Evolutionary conservation across 202 grass and related monocot genomes (phyloP).

Genomic region (Saccharum hybrid): DNA sequence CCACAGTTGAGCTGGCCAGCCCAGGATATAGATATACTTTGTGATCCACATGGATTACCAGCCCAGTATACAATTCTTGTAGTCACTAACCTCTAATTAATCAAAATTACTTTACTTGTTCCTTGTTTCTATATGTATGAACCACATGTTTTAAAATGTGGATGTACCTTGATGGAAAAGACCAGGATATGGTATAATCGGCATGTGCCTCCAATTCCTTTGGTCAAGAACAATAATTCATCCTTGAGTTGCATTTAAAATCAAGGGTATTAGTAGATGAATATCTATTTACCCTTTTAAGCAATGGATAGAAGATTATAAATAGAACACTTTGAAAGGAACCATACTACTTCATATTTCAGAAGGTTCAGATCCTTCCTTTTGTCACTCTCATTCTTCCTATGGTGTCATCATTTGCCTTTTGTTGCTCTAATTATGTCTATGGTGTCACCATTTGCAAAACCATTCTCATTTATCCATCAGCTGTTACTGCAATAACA

Average conservation of each 20-base stretch:
- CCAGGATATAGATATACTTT: not conserved
- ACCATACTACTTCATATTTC: conserved; percentile 80
- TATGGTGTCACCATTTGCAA: conserved; percentile 6
- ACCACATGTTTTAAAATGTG: conserved; percentile 2
- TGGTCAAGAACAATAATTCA: conserved; percentile 75
- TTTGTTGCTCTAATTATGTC: too few relatives aligned
- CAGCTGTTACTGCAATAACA: conserved; percentile 20
- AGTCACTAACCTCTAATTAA: not conserved
- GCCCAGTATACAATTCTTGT: not conserved
- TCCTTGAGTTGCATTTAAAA: conserved; percentile 67
- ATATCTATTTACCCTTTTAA: not conserved
- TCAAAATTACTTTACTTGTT: not conserved
- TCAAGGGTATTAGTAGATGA: conserved; percentile 11
- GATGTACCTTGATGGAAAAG: conserved; percentile 69
- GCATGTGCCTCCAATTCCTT: conserved; percentile 75
- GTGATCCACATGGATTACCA: not conserved
- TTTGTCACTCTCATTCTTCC: conserved; percentile 63
- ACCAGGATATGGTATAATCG: conserved; percentile 63
- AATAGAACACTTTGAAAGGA: not conserved
- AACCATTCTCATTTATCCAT: conserved; percentile 34
- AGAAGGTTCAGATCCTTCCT: conserved; percentile 78
- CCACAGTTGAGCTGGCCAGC: not conserved
- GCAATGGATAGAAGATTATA: not conserved
- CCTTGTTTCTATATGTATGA: not conserved
- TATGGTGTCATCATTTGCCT: conserved; percentile 58